These are phyloP conservation scores for Hypocrella siamensis DNA, from an alignment of 2,329 filamentous ascomycete genomes.

Conservation along the genomic window DNA sequence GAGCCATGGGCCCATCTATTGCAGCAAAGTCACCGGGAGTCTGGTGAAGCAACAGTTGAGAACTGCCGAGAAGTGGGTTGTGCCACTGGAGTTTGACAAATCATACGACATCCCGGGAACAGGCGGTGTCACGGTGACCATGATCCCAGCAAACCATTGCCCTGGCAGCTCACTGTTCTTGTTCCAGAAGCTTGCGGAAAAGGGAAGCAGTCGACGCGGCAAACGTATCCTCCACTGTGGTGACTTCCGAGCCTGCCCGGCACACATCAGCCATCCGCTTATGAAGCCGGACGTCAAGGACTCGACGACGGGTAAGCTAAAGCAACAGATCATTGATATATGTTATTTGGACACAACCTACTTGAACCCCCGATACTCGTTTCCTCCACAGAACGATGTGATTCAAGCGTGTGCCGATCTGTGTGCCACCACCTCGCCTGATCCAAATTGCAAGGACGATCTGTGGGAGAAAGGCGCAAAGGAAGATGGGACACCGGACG, in stretches of 20 bases:
- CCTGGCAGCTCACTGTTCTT: constrained; percentile 88
- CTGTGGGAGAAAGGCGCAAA: constrained; percentile 29
- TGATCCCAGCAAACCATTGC: constrained; percentile 95
- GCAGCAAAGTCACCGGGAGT: constrained; percentile 82
- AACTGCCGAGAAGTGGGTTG: constrained; percentile 73
- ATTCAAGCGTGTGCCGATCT: constrained; percentile 77
- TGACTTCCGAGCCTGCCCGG: constrained; percentile 82
- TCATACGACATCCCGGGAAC: constrained; percentile 67
- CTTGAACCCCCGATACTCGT: constrained; percentile 86
- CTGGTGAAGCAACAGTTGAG: constrained; percentile 73
- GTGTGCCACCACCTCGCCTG: constrained; percentile 61
- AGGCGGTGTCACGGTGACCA: constrained; percentile 62
- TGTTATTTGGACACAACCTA: constrained; percentile 98
- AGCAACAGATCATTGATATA: constrained; percentile 78
- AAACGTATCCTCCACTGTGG: constrained; percentile 89
- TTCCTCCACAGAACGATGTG: constrained; percentile 78
- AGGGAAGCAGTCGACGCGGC: constrained; percentile 39
- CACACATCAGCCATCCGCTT: constrained; percentile 68
- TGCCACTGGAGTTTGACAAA: constrained; percentile 73
- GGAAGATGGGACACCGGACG: constrained; percentile 23
- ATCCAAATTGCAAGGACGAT: constrained; percentile 33
- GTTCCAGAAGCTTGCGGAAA: constrained; percentile 63
- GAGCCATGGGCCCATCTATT: constrained; percentile 91
- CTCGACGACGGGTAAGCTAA: constrained; percentile 50
- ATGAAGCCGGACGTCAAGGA: constrained; percentile 63